Evolutionary conservation across 495 filamentous ascomycete genomes (phyloP), one percentile per base, ranked within the genome.

Genomic region (Xylaria scruposa): DNA sequence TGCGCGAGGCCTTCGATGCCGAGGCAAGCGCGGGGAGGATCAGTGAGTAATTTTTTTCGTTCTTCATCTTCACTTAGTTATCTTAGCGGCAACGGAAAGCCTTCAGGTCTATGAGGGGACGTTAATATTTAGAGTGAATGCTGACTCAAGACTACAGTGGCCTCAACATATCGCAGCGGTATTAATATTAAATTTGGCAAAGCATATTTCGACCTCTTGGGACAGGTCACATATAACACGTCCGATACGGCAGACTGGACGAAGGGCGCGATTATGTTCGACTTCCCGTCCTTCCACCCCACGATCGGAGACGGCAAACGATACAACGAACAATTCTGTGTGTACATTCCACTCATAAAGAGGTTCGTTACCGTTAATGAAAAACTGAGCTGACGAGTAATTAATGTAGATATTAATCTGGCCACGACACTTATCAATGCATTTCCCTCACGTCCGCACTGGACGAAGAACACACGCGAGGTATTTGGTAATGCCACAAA

Each of bases 111-210:
- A n/a, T n/a, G n/a, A n/a, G n/a, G n/a, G n/a, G n/a, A n/a, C n/a
- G n/a, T n/a, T n/a, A 24, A 47, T 36, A 44, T 9, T 26, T n/a
- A 38, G 19, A 9, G 51, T 53, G n/a, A 29, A 36, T 61, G 31
- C 68, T 70, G n/a, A 70, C 46, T 21, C 4, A 19, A 53, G 3
- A 21, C 68, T 15, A 71, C 68, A 59, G 85, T 87, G 85, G 82
- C 83, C 12, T 76, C 79, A 40, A 87, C 85, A 6, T 87, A 87
- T 70, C 80, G 85, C 21, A 85, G 83, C 59, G 84, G 85, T 13
- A 85, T 87, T 70, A 87, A 87, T 70, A 87, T 87, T 78, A 87
- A 87, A 76, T 85, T 86, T 47, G 84, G 84, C 56, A 82, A 77
- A 67, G 68, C 84, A 0, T 84, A 85, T 70, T 84, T 79, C 61